phyloP scores from a whole-genome alignment of 2,329 filamentous ascomycete species.

The Ceratocystis colombiana region DNA sequence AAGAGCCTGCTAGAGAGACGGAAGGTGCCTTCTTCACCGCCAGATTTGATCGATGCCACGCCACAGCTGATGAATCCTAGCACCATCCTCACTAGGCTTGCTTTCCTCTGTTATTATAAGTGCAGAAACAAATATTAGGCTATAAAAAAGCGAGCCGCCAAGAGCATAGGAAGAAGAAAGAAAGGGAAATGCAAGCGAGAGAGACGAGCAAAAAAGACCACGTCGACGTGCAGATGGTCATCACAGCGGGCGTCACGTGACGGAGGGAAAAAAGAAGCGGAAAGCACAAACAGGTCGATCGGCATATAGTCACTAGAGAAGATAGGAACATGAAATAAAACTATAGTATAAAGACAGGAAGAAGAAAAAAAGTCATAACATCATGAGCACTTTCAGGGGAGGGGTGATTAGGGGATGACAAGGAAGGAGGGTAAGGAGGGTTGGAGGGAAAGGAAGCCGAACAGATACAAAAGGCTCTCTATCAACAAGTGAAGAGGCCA shows the following conservation, averaged over 20 bases:
- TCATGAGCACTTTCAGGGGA: slow-evolving; percentile 14
- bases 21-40: slow-evolving; percentile 7
- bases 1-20: background rate
- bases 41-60: slow-evolving; percentile 6
- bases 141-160: background rate
- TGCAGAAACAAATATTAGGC: background rate
- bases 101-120: background rate
- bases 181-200: background rate
- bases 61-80: slow-evolving; percentile 6
- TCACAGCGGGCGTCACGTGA: background rate
- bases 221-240: background rate
- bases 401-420: background rate
- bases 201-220: background rate
- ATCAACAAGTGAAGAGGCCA: slow-evolving; percentile 2
- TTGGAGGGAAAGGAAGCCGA: slow-evolving; percentile 1
- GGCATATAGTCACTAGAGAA: background rate
- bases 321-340: background rate
- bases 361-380: slow-evolving; percentile 21
- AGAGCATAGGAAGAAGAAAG: background rate
- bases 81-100: background rate
- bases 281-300: background rate
- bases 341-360: slow-evolving; percentile 12
- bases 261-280: background rate
- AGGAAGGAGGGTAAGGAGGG: background rate
- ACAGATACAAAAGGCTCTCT: slow-evolving; percentile 11